These are phyloP conservation scores for Sparassis latifolia DNA, from an alignment of 1,284 basidiomycete species.

Conservation along the genomic window DNA sequence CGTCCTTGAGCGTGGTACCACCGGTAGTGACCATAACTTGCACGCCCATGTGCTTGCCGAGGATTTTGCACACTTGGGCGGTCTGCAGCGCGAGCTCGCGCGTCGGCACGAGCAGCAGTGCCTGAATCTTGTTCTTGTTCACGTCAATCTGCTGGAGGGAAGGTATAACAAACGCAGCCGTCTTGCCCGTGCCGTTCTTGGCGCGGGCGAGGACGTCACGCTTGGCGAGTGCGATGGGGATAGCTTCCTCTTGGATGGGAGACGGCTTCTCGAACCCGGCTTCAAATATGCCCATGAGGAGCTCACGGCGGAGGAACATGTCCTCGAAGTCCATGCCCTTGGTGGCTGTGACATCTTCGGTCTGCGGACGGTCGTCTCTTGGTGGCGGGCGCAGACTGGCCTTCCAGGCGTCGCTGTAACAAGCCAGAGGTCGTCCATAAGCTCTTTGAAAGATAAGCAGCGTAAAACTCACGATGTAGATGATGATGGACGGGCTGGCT, in stretches of 20 bases:
- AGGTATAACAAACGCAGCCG: constrained; percentile 97
- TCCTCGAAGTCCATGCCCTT: constrained; percentile 90
- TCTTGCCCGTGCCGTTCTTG: constrained; percentile 92
- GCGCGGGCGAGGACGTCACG: constrained; percentile 91
- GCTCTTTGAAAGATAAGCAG: background rate
- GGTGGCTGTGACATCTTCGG: constrained; percentile 89
- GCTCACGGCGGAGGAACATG: constrained; percentile 55
- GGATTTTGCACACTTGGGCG: constrained; percentile 93
- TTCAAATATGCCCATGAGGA: constrained; percentile 88
- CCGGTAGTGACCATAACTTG: constrained; percentile 99
- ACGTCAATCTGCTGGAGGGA: constrained; percentile 91
- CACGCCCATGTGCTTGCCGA: constrained; percentile 92
- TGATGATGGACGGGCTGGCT: constrained; percentile 36
- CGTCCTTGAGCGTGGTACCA: constrained; percentile 96
- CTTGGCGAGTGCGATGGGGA: constrained; percentile 81
- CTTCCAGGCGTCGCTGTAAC: constrained; percentile 53
- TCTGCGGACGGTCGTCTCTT: constrained; percentile 90
- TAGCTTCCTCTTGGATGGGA: constrained; percentile 98
- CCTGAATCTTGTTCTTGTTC: constrained; percentile 87
- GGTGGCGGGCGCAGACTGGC: constrained; percentile 74
- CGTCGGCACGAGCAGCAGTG: constrained; percentile 89
- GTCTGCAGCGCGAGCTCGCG: constrained; percentile 95
- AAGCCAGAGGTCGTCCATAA: constrained; percentile 20
- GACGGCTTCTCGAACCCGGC: constrained; percentile 96
- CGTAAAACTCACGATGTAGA: constrained; percentile 32